Evolutionary conservation across 495 filamentous ascomycete species (phyloP).

Genomic region (Clavariopsis aquatica): DNA sequence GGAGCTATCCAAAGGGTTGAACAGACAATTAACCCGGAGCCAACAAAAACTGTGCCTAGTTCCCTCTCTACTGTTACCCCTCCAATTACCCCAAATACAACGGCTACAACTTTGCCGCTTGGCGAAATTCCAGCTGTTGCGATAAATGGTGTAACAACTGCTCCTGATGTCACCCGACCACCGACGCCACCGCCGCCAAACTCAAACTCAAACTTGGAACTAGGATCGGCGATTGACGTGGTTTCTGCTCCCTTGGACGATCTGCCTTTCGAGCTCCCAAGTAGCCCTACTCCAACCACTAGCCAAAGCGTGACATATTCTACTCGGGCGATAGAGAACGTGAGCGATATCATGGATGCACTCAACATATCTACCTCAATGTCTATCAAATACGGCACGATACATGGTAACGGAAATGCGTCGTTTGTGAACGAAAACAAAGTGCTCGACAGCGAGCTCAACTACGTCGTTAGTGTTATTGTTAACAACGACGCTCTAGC

Average conservation of each 20-base stretch:
- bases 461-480: slow-evolving; percentile 46
- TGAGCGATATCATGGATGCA: slow-evolving; percentile 45
- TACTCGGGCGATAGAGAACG: slow-evolving; percentile 42
- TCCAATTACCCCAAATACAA: slow-evolving; percentile 22
- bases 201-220: slow-evolving; percentile 10
- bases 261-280: slow-evolving; percentile 30
- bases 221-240: slow-evolving; percentile 14
- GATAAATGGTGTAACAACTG: slow-evolving; percentile 23
- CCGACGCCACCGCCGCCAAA: slow-evolving; percentile 3
- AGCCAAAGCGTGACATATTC: slow-evolving; percentile 45
- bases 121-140: slow-evolving; percentile 24
- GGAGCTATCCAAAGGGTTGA: slow-evolving; percentile 1
- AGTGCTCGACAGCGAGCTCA: slow-evolving; percentile 45
- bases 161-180: not conserved
- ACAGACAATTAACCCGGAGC: not conserved
- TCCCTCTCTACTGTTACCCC: slow-evolving; percentile 2
- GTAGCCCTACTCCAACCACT: slow-evolving; percentile 23
- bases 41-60: not conserved
- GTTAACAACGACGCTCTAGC: slow-evolving; percentile 44
- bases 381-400: slow-evolving; percentile 45
- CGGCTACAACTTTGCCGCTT: not conserved
- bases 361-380: slow-evolving; percentile 44
- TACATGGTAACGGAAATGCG: slow-evolving; percentile 44
- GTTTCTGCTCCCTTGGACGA: slow-evolving; percentile 9
- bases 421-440: slow-evolving; percentile 46